A percentile compares a stretch with the other conserved stretches of the same genome.
These are phyloP conservation scores for Lomentospora prolificans DNA, from an alignment of 2,329 filamentous ascomycete species.

Conservation along the genomic window DNA sequence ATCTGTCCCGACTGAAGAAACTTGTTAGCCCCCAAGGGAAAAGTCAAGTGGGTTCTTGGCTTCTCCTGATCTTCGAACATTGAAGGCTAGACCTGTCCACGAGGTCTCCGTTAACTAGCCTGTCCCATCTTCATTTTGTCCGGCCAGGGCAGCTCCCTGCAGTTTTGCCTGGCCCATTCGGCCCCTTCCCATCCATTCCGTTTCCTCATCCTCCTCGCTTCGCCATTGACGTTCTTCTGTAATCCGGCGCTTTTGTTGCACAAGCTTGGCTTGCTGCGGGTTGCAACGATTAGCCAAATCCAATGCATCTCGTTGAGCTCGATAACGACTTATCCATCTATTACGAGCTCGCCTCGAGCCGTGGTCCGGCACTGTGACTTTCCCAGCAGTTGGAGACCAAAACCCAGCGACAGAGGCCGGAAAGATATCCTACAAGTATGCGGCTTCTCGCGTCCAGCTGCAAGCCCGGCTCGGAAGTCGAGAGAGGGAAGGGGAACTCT, in stretches of 20 bases:
- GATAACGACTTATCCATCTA: slow-evolving; percentile 8
- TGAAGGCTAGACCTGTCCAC: not conserved
- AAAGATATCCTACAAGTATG: not conserved
- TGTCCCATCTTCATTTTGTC: not conserved
- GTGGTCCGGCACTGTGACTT: not conserved
- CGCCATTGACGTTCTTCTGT: not conserved
- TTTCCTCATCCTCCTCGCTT: not conserved
- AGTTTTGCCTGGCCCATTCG: not conserved
- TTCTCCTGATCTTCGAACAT: not conserved
- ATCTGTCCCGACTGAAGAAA: not conserved
- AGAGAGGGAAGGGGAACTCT: not conserved
- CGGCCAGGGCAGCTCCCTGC: not conserved
- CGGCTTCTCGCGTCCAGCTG: not conserved
- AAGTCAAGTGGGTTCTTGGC: not conserved
- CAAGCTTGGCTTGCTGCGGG: not conserved
- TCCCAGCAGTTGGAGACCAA: not conserved
- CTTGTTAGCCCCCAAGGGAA: not conserved
- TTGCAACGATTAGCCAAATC: not conserved
- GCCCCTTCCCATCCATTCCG: not conserved
- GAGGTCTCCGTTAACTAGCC: not conserved
- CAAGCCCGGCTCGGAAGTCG: not conserved
- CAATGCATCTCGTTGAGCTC: not conserved
- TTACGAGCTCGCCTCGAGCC: slow-evolving; percentile 6
- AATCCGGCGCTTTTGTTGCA: not conserved
- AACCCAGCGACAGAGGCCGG: not conserved